phyloP scores from a whole-genome alignment of 176 grass and related monocot genomes.

The Musa itinerans region DNA sequence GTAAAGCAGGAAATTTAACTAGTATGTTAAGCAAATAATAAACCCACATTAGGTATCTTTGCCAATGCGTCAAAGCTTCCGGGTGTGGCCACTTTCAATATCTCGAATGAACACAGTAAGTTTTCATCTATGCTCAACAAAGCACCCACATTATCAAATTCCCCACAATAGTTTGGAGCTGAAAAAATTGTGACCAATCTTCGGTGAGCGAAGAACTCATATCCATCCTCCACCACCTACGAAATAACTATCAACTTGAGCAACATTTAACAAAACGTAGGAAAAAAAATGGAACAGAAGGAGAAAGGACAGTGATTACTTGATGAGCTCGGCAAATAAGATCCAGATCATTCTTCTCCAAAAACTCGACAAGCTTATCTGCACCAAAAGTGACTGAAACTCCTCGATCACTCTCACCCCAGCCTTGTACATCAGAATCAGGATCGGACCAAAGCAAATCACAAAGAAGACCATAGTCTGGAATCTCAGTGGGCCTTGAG shows the following conservation, averaged over 20 bases:
- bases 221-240: constrained; percentile 13
- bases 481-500: constrained; percentile 1
- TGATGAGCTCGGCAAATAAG: constrained; percentile 54
- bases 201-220: constrained; percentile 10
- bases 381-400: no score
- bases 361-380: constrained; percentile 33
- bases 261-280: no score
- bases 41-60: constrained; percentile 32
- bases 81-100: constrained; percentile 14
- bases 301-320: constrained; percentile 21
- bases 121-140: no score
- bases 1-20: no score
- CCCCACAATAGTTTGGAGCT: no score
- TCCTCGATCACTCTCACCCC: not conserved
- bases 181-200: not conserved
- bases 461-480: constrained; percentile 11
- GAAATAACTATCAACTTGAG: no score
- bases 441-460: constrained; percentile 4
- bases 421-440: not conserved
- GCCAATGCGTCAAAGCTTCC: constrained; percentile 24
- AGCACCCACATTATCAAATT: no score
- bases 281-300: not conserved
- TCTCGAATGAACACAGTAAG: constrained; percentile 9
- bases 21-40: no score
- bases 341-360: constrained; percentile 53